These are phyloP conservation scores for Lactarius sanguifluus DNA, from an alignment of 768 basidiomycete genomes.

Conservation along the genomic window DNA sequence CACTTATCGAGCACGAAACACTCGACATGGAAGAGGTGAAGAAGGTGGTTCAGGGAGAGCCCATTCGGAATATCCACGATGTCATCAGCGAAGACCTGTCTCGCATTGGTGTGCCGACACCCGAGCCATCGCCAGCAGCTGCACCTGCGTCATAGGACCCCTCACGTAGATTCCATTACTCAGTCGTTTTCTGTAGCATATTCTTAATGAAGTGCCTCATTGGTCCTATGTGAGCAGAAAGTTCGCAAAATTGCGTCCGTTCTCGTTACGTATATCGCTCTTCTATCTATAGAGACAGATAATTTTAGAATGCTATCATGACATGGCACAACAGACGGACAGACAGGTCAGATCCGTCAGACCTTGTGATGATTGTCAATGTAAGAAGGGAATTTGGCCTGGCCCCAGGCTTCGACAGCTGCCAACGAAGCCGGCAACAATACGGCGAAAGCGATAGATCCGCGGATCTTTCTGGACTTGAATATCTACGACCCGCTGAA, in stretches of 20 bases:
- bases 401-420: neutral
- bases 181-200: slow-evolving; percentile 13
- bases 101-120: slow-evolving; percentile 12
- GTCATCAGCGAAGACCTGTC: slow-evolving; percentile 57
- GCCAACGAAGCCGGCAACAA: neutral
- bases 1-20: slow-evolving; percentile 94
- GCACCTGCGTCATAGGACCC: slow-evolving; percentile 15
- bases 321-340: neutral
- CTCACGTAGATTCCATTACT: slow-evolving; percentile 11
- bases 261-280: neutral
- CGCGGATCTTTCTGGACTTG: slow-evolving; percentile 10
- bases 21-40: slow-evolving; percentile 82
- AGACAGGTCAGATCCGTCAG: neutral
- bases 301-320: neutral
- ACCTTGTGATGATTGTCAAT: neutral
- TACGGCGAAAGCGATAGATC: neutral
- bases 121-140: slow-evolving; percentile 16
- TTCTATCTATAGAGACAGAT: neutral
- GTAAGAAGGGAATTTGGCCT: neutral
- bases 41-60: slow-evolving; percentile 81
- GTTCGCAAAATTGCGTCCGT: neutral
- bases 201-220: neutral
- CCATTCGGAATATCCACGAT: slow-evolving; percentile 68
- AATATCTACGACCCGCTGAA: neutral
- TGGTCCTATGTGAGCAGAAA: neutral